Percentiles rank a stretch among this genome's conserved stretches.
phyloP scores from a whole-genome alignment of 2,329 filamentous ascomycete species.

The Epichloe hybrida region DNA sequence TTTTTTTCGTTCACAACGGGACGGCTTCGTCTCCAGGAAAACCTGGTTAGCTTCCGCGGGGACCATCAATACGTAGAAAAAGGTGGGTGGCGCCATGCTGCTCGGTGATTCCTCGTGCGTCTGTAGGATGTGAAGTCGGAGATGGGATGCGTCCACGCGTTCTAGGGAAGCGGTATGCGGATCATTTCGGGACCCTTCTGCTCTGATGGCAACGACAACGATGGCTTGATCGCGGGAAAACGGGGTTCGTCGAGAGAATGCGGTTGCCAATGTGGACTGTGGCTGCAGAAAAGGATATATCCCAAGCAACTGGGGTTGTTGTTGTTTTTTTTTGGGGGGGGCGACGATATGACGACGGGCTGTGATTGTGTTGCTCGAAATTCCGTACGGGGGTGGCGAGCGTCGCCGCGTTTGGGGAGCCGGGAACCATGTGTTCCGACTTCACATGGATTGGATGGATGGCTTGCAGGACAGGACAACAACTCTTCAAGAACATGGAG shows the following conservation, averaged over 20 bases:
- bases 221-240: not conserved
- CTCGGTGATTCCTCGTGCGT: not conserved
- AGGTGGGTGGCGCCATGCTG: not conserved
- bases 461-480: not conserved
- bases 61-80: not conserved
- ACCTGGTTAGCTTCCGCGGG: slow-evolving; percentile 1
- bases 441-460: not conserved
- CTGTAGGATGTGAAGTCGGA: not conserved
- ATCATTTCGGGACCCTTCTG: not conserved
- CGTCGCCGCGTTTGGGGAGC: no score
- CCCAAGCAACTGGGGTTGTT: no score
- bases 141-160: not conserved
- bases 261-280: not conserved
- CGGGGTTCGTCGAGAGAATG: not conserved
- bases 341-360: not conserved
- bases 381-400: no score
- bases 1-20: not conserved
- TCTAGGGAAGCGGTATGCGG: not conserved
- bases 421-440: no score
- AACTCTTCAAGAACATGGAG: not conserved
- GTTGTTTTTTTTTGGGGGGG: no score
- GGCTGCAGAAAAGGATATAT: no score
- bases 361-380: not conserved
- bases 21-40: slow-evolving; percentile 4
- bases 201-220: not conserved